Percentiles rank a stretch among this genome's conserved stretches.
These are phyloP conservation scores for Aaosphaeria pasadenensis DNA, from an alignment of 2,329 filamentous ascomycete species.

Conservation along the genomic window DNA sequence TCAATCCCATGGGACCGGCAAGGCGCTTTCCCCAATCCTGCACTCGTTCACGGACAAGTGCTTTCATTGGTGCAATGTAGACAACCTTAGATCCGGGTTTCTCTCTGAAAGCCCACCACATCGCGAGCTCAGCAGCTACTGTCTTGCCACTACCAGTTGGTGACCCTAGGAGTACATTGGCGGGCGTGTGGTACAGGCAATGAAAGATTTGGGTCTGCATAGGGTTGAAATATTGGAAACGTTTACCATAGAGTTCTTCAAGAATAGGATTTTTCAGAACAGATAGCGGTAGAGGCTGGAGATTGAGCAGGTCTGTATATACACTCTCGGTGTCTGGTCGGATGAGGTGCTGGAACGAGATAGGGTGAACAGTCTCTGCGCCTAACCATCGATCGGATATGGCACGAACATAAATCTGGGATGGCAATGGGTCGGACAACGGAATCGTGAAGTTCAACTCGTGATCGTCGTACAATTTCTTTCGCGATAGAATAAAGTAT, in stretches of 20 bases:
- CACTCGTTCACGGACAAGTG: conserved; percentile 91
- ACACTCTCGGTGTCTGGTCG: conserved; percentile 95
- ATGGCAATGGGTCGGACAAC: conserved; percentile 85
- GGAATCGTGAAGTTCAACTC: conserved; percentile 98
- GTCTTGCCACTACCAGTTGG: conserved; percentile 98
- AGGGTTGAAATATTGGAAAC: conserved; percentile 96
- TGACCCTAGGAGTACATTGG: conserved; percentile 91
- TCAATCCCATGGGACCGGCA: conserved; percentile 77
- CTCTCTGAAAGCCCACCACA: conserved; percentile 99
- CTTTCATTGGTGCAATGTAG: conserved; percentile 99
- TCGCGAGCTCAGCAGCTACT: conserved; percentile 89
- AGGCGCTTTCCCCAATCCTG: conserved; percentile 89
- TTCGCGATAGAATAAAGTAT: conserved; percentile 87
- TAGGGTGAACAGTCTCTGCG: conserved; percentile 89
- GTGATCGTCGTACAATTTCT: conserved; percentile 91
- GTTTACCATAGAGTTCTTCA: conserved; percentile 82
- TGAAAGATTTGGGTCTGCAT: conserved; percentile 99
- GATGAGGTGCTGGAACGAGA: conserved; percentile 97
- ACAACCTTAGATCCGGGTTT: conserved; percentile 95
- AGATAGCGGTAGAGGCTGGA: conserved; percentile 83
- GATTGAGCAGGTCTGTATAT: conserved; percentile 88
- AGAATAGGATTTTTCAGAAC: conserved; percentile 83
- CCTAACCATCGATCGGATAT: conserved; percentile 96
- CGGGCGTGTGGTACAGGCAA: conserved; percentile 85
- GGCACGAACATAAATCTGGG: conserved; percentile 92